Percentiles rank a stretch among this genome's conserved stretches.
phyloP scores from a whole-genome alignment of 2,329 filamentous ascomycete species.

The Cladosporium sp. region DNA sequence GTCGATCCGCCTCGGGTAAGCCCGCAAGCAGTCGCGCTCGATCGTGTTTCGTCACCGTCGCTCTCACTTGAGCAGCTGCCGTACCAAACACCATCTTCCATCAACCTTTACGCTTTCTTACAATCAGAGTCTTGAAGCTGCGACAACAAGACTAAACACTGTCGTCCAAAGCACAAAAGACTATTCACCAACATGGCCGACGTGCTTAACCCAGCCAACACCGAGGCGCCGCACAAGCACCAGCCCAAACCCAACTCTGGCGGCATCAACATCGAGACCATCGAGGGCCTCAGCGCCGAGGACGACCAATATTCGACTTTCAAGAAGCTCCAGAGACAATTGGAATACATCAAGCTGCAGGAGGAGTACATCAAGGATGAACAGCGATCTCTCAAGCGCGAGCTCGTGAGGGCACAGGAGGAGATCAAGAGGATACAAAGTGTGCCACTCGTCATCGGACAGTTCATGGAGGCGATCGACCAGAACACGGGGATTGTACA shows the following conservation, averaged over 20 bases:
- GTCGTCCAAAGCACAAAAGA: too few relatives aligned
- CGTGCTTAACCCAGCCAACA: constrained; percentile 75
- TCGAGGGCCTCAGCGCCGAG: constrained; percentile 76
- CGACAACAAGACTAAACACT: too few relatives aligned
- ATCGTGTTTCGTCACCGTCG: neutral
- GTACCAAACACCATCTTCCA: neutral
- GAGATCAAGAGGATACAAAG: constrained; percentile 99
- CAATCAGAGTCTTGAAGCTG: too few relatives aligned
- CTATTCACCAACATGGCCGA: constrained; percentile 61
- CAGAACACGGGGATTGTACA: constrained; percentile 99
- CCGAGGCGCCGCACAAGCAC: constrained; percentile 75
- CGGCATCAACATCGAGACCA: constrained; percentile 63
- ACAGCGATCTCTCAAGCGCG: constrained; percentile 94
- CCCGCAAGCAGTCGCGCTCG: too few relatives aligned
- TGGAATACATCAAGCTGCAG: constrained; percentile 96
- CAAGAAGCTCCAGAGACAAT: constrained; percentile 93
- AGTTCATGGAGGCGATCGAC: constrained; percentile 99
- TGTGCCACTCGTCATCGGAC: constrained; percentile 94
- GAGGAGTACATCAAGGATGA: constrained; percentile 99
- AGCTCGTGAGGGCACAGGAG: constrained; percentile 94
- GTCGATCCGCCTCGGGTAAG: too few relatives aligned
- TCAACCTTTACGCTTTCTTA: neutral
- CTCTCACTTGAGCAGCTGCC: too few relatives aligned
- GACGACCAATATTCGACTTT: constrained; percentile 92
- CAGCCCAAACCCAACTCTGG: constrained; percentile 73